phyloP scores from a whole-genome alignment of 192 early-diverging fungal species.

The Chytriomyces confervae region DNA sequence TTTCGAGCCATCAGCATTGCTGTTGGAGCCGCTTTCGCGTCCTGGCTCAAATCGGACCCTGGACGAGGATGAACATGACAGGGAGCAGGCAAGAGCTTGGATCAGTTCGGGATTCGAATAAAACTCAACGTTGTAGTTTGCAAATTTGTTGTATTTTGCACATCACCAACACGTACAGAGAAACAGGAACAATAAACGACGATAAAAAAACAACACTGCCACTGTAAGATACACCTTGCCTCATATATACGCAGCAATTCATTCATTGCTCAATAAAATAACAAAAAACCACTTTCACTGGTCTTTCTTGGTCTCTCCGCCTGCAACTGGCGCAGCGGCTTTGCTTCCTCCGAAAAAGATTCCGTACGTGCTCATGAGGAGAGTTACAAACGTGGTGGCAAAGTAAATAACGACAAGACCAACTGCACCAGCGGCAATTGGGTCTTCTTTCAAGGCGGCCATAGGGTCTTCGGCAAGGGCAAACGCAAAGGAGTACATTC shows the following conservation, averaged over 20 bases:
- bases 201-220: too few relatives aligned
- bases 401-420: constrained; percentile 21
- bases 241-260: too few relatives aligned
- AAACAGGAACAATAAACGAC: too few relatives aligned
- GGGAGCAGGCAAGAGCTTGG: constrained; percentile 26
- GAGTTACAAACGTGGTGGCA: constrained; percentile 20
- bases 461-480: constrained; percentile 41
- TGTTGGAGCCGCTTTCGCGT: constrained; percentile 30
- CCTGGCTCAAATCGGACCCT: constrained; percentile 20
- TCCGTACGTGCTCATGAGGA: constrained; percentile 2
- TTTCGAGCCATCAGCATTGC: constrained; percentile 14
- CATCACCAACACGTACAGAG: too few relatives aligned
- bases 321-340: background rate
- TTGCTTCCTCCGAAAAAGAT: background rate
- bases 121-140: too few relatives aligned
- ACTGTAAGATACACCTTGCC: too few relatives aligned
- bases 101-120: constrained; percentile 15
- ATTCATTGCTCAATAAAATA: too few relatives aligned
- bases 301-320: background rate
- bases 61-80: constrained; percentile 35
- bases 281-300: too few relatives aligned
- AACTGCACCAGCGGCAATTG: constrained; percentile 39
- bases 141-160: too few relatives aligned
- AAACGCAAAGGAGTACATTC: constrained; percentile 37
- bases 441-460: constrained; percentile 48